Base-by-base conservation (phyloP, 371 early-diverging fungal genomes). In the Cokeromyces recurvatus region DNA sequence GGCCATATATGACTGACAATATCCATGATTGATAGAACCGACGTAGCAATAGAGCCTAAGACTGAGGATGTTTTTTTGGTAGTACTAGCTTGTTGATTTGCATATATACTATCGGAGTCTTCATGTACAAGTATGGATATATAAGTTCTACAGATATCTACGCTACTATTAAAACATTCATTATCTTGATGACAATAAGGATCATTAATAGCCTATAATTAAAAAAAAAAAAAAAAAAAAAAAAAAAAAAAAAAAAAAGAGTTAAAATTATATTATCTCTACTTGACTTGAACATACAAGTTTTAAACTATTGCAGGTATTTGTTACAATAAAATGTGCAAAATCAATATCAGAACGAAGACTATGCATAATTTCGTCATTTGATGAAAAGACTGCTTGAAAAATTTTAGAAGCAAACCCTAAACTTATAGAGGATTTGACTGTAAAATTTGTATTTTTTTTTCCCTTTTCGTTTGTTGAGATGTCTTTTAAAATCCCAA, bases 261-360 rank as follows among this genome's bases (percentile, higher is more conserved):
- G n/a, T n/a, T n/a, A n/a, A n/a, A n/a, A n/a, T n/a, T n/a, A n/a
- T n/a, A n/a, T n/a, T n/a, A n/a, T n/a, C n/a, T n/a, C n/a, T n/a
- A n/a, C n/a, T n/a, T n/a, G 11, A 16, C 8, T 2, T 15, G 21
- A 38, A 29, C 43, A 40, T 60, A 65, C 65, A 34, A 39, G 31
- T 22, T 50, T 53, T 11, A 68, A 44, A 23, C 57, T 55, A 14
- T 53, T 45, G 14, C 56, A 57, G 0, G 67, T 59, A 32, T 41
- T 57, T 15, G 62, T 31, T 1, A 71, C 58, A 20, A 75, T 44
- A 48, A 69, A 73, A n/a, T 75, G 65, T 3, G 71, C 59, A 53
- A 73, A 71, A 15, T 60, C 67, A n/a, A 71, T 46, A 49, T 78
- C 63, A 0, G 59, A 43, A 16, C 38, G 46, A 6, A 41, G 15